These are phyloP conservation scores for Botrytis byssoidea DNA, from an alignment of 2,329 filamentous ascomycete species.

Conservation along the genomic window DNA sequence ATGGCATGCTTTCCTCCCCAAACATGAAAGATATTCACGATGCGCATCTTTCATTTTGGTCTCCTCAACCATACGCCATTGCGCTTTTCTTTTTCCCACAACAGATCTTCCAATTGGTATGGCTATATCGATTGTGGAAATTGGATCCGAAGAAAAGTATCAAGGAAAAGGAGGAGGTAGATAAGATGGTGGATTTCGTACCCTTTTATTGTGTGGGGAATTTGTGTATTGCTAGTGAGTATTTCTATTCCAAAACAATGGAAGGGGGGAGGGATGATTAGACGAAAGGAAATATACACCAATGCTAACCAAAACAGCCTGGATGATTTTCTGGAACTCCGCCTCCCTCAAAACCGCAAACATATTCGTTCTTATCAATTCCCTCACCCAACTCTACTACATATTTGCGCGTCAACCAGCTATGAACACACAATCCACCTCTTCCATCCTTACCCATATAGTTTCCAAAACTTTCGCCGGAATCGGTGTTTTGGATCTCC, in stretches of 20 bases:
- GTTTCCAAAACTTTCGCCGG: slow-evolving; percentile 60
- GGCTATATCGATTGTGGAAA: slow-evolving; percentile 56
- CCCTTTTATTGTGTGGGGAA: slow-evolving; percentile 57
- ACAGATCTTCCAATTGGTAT: slow-evolving; percentile 56
- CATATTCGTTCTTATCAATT: slow-evolving; percentile 56
- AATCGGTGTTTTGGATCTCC: slow-evolving; percentile 57
- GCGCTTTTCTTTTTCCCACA: slow-evolving; percentile 61
- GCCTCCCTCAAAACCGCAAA: slow-evolving; percentile 50
- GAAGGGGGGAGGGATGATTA: not conserved
- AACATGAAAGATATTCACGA: slow-evolving; percentile 62
- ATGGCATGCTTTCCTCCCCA: slow-evolving; percentile 55
- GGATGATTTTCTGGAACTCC: slow-evolving; percentile 63
- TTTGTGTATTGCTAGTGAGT: slow-evolving; percentile 56
- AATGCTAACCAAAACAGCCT: slow-evolving; percentile 40
- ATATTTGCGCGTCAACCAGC: slow-evolving; percentile 48
- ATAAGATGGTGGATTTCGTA: slow-evolving; percentile 52
- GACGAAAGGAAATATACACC: not conserved
- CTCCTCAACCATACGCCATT: slow-evolving; percentile 58
- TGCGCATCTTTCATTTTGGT: slow-evolving; percentile 57
- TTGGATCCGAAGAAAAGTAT: slow-evolving; percentile 43
- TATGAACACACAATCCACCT: slow-evolving; percentile 50
- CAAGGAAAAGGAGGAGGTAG: slow-evolving; percentile 44
- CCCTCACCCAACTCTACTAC: slow-evolving; percentile 54
- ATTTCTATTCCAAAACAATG: too few relatives aligned
- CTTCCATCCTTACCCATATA: slow-evolving; percentile 56